Conservation (phyloP, 192 early-diverging fungal genomes). For the Linnemannia hyalina region DNA sequence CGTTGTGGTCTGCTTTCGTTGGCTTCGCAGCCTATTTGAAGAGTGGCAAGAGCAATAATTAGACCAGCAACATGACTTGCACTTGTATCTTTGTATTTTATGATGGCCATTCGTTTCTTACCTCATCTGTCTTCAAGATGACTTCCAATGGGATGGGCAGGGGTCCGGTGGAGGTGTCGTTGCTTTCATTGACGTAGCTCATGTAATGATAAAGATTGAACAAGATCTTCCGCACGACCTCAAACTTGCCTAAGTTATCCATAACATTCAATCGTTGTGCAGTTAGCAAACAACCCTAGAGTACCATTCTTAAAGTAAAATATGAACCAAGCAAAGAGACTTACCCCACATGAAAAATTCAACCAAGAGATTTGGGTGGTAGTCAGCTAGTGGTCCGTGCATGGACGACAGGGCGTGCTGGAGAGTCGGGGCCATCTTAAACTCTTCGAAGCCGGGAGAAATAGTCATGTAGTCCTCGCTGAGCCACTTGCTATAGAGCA, state of each 20-base stretch:
- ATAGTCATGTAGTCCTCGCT: constrained; percentile 57
- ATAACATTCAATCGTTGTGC: background rate
- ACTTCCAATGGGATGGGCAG: constrained; percentile 78
- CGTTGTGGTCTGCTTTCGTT: constrained; percentile 59
- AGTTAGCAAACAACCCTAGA: background rate
- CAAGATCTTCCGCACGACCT: constrained; percentile 74
- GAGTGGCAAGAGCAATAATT: background rate
- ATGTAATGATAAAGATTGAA: constrained; percentile 75
- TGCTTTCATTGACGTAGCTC: constrained; percentile 66
- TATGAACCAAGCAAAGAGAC: background rate
- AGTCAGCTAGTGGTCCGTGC: constrained; percentile 77
- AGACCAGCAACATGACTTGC: background rate
- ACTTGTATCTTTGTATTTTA: background rate
- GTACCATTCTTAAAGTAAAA: background rate
- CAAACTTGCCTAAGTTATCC: constrained; percentile 66
- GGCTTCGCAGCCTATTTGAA: constrained; percentile 50
- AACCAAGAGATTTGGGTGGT: constrained; percentile 78
- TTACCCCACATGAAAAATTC: constrained; percentile 82
- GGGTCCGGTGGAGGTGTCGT: constrained; percentile 58
- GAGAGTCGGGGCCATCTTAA: constrained; percentile 59
- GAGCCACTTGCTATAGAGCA: constrained; percentile 77
- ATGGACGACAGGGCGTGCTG: constrained; percentile 63
- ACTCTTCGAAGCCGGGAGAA: constrained; percentile 18
- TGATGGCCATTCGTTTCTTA: constrained; percentile 27
- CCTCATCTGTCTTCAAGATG: constrained; percentile 64